Percentiles rank a stretch among this genome's conserved stretches.
These are phyloP conservation scores for Tricholoma bakamatsutake DNA, from an alignment of 768 basidiomycete genomes.

Conservation along the genomic window DNA sequence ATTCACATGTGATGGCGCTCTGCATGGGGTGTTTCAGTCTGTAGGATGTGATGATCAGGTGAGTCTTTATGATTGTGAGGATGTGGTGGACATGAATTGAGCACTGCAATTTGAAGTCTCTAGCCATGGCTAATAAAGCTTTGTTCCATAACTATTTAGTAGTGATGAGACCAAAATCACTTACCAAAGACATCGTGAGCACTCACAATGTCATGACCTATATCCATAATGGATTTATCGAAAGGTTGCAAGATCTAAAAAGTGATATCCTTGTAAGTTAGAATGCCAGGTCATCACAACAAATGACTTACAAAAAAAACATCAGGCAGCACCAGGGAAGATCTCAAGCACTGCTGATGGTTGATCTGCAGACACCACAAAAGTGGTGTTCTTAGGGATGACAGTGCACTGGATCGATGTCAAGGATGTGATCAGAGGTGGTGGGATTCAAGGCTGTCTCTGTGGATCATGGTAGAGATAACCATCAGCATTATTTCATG, in stretches of 20 bases:
- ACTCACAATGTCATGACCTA: background rate
- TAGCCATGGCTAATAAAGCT: background rate
- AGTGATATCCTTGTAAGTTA: conserved; percentile 1
- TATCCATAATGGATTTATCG: background rate
- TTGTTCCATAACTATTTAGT: background rate
- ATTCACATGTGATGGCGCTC: background rate
- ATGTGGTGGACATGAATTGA: background rate
- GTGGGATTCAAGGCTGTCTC: background rate
- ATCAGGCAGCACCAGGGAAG: background rate
- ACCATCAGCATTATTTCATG: background rate
- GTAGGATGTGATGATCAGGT: background rate
- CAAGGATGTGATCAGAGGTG: background rate
- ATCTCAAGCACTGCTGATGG: background rate
- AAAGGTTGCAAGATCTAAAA: background rate
- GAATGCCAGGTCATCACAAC: background rate
- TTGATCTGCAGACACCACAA: background rate
- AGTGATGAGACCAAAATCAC: background rate
- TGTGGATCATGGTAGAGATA: background rate
- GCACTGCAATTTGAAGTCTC: background rate
- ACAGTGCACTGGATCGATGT: background rate
- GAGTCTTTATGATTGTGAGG: background rate
- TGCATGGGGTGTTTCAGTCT: background rate
- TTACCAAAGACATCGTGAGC: background rate
- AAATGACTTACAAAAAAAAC: background rate
- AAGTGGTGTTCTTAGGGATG: background rate